Evolutionary conservation across 768 basidiomycete genomes (phyloP), one percentile per base, ranked within the genome.

Genomic region (Xerocomellus chrysenteron): DNA sequence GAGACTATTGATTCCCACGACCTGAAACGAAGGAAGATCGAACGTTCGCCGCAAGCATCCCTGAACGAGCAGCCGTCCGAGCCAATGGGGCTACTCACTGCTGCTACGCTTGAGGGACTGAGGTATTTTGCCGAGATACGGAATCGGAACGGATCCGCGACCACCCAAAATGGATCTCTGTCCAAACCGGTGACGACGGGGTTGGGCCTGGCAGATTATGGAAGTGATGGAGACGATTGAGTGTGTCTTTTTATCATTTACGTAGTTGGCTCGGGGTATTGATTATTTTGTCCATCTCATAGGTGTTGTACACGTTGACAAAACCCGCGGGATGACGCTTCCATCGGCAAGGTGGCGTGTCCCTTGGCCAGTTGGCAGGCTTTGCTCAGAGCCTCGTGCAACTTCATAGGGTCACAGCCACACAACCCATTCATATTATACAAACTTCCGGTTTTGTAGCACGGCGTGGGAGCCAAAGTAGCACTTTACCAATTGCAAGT

Each of bases 61-160:
- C 58, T 63, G 43, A 52, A 66, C 39, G 65, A 69, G 50, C 63
- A 75, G 56, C 70, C 72, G 5, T 70, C 74, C 19, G 68, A 76
- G 50, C 70, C 81, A 1, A 70, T 64, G 30, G 88, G 93, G 0
- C 71, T 99, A 40, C 76, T 99, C 36, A 92, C 79, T 54, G 80
- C 85, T 5, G 94, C 96, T 64, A 90, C 96, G 12, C 69, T 98
- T 26, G 92, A 96, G 64, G 90, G 94, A 46, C 74, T 99, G 48
- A 91, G 87, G 69, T 95, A 92, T 66, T 94, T 97, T 68, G 87
- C 94, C 9, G 88, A 94, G 71, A 86, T 98, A 61, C 82, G 88
- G 58, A 84, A 86, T 74, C 77, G 84, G 60, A 86, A 85, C 59
- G 86, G 81, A 28, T 37, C 32, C 21, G 28, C 6, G 4, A 47